These are phyloP conservation scores for Iris macrosiphon DNA, from an alignment of 106 monocot genomes.

Conservation along the genomic window DNA sequence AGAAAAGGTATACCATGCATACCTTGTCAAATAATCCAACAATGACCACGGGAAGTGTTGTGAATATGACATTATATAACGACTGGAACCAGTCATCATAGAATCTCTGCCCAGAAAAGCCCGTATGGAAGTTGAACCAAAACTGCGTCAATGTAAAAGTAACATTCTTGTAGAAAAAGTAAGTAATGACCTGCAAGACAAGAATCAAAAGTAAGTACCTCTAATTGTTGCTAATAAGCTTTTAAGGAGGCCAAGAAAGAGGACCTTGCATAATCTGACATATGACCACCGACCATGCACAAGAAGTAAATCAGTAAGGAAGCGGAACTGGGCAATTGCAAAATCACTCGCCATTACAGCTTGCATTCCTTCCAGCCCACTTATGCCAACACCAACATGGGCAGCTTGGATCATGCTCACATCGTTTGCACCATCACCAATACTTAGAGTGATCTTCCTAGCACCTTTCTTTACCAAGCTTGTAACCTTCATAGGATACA, in stretches of 20 bases:
- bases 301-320: constrained; percentile 87
- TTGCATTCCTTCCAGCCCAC: constrained; percentile 98
- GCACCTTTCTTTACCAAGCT: constrained; percentile 93
- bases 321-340: constrained; percentile 95
- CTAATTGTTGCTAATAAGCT: neutral
- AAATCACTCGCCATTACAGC: constrained; percentile 98
- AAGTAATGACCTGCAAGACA: constrained; percentile 68
- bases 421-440: constrained; percentile 98
- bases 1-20: constrained; percentile 1
- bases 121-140: constrained; percentile 97
- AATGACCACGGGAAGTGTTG: constrained; percentile 82
- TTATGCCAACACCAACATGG: constrained; percentile 96
- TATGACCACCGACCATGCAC: constrained; percentile 97
- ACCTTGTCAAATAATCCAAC: constrained; percentile 97
- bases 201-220: neutral
- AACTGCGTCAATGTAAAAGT: constrained; percentile 95
- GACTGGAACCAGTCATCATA: constrained; percentile 99
- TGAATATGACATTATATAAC: constrained; percentile 91
- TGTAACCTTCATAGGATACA: constrained; percentile 43
- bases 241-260: neutral
- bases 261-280: constrained; percentile 87
- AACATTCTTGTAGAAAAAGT: constrained; percentile 96
- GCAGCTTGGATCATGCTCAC: constrained; percentile 99
- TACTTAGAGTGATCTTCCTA: constrained; percentile 81
- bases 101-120: constrained; percentile 93